Evolutionary conservation across 139 green algal species (phyloP).

Genomic region (Closterium sp.): DNA sequence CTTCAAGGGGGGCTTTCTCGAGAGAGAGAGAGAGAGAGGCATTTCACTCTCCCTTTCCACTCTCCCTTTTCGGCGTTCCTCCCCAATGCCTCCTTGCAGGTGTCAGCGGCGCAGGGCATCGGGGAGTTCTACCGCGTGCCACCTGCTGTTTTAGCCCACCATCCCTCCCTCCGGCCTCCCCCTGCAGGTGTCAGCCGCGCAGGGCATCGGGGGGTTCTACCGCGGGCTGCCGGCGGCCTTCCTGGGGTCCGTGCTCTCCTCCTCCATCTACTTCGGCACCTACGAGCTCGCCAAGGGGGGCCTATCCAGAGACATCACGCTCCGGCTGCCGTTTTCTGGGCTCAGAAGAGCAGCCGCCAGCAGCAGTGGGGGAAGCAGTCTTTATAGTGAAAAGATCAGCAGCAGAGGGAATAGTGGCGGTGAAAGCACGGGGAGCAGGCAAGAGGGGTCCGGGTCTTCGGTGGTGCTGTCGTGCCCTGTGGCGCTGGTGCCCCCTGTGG

Average conservation of each 20-base stretch:
- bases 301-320: background rate
- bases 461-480: background rate
- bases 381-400: background rate
- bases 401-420: background rate
- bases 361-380: background rate
- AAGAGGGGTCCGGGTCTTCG: no score
- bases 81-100: no score
- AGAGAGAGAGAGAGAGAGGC: no score
- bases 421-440: no score
- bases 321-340: background rate
- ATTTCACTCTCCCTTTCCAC: no score
- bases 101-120: conserved; percentile 37
- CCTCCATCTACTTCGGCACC: conserved; percentile 84
- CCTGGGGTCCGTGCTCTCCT: conserved; percentile 78
- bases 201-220: conserved; percentile 50
- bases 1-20: no score
- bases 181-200: conserved; percentile 30
- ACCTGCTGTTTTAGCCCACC: no score
- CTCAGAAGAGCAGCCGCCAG: background rate
- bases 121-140: no score
- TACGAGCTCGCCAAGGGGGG: conserved; percentile 88
- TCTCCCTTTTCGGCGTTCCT: no score
- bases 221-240: conserved; percentile 43
- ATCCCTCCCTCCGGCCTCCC: no score
- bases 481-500: conserved; percentile 45